Percentiles rank a stretch among this genome's conserved stretches.
Conservation (phyloP, 768 basidiomycete genomes). For the Hericium coralloides region DNA sequence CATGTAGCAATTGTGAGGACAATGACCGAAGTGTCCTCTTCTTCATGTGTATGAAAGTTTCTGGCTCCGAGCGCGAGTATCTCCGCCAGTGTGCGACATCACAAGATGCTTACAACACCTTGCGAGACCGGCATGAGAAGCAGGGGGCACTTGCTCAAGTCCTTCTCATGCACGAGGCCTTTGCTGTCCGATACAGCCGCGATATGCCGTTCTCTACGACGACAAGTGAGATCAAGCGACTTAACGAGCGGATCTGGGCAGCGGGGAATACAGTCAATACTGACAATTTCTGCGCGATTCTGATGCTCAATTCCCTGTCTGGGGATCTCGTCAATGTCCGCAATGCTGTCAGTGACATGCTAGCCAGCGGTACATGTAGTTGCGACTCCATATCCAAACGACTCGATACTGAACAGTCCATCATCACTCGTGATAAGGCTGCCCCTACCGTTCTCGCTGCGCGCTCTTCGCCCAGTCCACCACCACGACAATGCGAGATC, state of each 20-base stretch:
- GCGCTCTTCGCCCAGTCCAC: neutral
- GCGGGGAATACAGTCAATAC: neutral
- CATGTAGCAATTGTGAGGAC: neutral
- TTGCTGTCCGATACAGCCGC: constrained; percentile 3
- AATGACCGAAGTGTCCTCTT: constrained; percentile 1
- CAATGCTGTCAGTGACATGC: neutral
- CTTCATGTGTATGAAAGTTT: neutral
- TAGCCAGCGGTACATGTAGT: neutral
- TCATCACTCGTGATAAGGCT: neutral
- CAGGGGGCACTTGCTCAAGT: constrained; percentile 14
- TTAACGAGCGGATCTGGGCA: neutral
- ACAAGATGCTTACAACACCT: neutral
- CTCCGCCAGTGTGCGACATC: rapidly evolving
- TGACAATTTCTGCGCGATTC: neutral
- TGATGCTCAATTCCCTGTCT: neutral
- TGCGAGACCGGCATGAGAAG: constrained; percentile 13
- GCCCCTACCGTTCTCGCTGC: neutral
- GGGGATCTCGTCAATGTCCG: neutral
- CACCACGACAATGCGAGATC: neutral
- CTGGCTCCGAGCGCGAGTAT: neutral
- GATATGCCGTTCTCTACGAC: constrained; percentile 9
- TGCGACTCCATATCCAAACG: neutral
- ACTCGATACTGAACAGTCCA: neutral
- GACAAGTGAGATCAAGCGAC: constrained; percentile 3
- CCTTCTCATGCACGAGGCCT: constrained; percentile 9